Conservation (phyloP, 1,284 basidiomycete genomes). For the Boletus sp. region DNA sequence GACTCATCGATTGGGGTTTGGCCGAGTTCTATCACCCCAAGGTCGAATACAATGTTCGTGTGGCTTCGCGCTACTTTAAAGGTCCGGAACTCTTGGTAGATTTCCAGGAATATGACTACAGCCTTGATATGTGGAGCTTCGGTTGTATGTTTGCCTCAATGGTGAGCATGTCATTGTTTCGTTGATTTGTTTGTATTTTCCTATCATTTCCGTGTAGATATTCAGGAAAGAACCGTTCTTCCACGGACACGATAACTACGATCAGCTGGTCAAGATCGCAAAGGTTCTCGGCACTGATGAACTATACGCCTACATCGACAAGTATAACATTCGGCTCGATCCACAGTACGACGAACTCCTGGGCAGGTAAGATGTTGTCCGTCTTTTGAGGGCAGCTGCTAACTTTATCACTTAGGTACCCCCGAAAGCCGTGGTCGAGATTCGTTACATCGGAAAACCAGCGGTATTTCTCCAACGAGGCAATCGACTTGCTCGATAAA, state of each 20-base stretch:
- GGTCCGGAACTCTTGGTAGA: slow-evolving; percentile 96
- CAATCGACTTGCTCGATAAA: slow-evolving; percentile 96
- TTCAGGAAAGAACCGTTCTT: slow-evolving; percentile 99
- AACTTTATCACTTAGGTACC: slow-evolving; percentile 54
- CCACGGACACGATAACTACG: slow-evolving; percentile 99
- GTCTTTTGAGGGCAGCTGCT: background rate
- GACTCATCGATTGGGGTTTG: slow-evolving; percentile 98
- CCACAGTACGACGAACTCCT: slow-evolving; percentile 88
- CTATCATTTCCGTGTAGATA: slow-evolving; percentile 54
- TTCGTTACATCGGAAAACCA: slow-evolving; percentile 96
- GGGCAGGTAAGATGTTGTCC: slow-evolving; percentile 50
- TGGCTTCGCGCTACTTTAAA: slow-evolving; percentile 97
- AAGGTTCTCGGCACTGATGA: slow-evolving; percentile 98
- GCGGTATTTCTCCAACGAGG: slow-evolving; percentile 95
- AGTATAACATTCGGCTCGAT: slow-evolving; percentile 92
- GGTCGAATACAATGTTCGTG: slow-evolving; percentile 97
- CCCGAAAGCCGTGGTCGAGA: slow-evolving; percentile 89
- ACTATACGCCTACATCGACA: slow-evolving; percentile 85
- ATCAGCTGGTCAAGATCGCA: slow-evolving; percentile 97
- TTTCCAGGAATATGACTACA: slow-evolving; percentile 98
- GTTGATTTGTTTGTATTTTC: slow-evolving; percentile 1
- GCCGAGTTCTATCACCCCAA: slow-evolving; percentile 98
- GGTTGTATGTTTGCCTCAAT: slow-evolving; percentile 99
- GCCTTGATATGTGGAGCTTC: slow-evolving; percentile 96
- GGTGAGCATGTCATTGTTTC: slow-evolving; percentile 46